Base-by-base conservation (phyloP, 2,329 filamentous ascomycete species). In the Exophiala sp. region DNA sequence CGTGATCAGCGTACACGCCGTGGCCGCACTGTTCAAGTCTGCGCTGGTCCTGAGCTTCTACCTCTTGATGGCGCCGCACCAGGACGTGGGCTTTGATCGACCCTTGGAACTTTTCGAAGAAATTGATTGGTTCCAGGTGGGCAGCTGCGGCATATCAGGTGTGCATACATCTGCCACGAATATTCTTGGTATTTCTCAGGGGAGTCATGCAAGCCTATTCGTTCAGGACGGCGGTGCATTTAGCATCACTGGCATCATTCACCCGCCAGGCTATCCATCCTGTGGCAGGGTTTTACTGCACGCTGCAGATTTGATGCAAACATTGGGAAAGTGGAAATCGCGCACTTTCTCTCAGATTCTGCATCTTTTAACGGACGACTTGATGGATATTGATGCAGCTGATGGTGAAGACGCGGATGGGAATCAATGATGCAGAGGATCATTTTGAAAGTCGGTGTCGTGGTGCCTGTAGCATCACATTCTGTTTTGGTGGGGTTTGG, bases 31-130 rank as follows among this genome's bases (percentile, higher is more conserved):
- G 0, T 80, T 80, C 63, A 73, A 73, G 7, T 74, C 77, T 1
- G 77, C 75, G 0, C 70, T 80, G 1, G 73, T 79, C 1, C 63
- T 80, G 1, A 77, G 77, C 0, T 62, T 80, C 0, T 79, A 79
- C 53, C 73, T 77, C 6, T 78, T 78, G 57, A 78, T 75, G 61
- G 38, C 38, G 12, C 38, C 38, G 8, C 18, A 10, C 20, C 42
- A 10, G 6, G 10, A 24, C 10, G 7, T 21, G 9, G 9, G 14
- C 42, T 12, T 12, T 20, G 20, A 45, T 8, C 12, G 14, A 12
- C 66, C 71, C 1, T 65, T 78, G 49, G 63, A 80, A 48, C 64
- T 80, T 0, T 67, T 77, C 20, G 75, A 78, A 21, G 70, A 78
- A n/a, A 67, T 79, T 6, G 72, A 79, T 54, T 80, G 77, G 77